These are phyloP conservation scores for Pichia occidentalis DNA, from an alignment of 805 yeast species.

Conservation along the genomic window DNA sequence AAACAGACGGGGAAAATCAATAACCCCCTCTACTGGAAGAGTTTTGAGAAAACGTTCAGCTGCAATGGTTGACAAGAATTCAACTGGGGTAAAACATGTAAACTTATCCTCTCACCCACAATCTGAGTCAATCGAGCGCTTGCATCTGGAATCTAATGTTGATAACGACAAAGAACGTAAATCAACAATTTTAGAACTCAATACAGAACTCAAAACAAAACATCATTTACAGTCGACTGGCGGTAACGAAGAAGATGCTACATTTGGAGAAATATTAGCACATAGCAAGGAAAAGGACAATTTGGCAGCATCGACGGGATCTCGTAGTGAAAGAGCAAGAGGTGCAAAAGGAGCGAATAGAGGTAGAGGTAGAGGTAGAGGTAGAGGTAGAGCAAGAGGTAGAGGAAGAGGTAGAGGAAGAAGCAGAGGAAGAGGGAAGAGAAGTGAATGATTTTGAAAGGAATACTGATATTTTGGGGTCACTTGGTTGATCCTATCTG, in stretches of 20 bases:
- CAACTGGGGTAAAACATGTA: too few relatives aligned
- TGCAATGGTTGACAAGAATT: slow-evolving; percentile 5
- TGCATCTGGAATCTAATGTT: too few relatives aligned
- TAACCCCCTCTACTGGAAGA: neutral
- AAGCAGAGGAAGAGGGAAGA: slow-evolving; percentile 5
- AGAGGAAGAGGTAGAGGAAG: slow-evolving; percentile 2
- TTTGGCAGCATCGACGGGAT: too few relatives aligned
- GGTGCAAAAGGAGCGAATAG: slow-evolving; percentile 1
- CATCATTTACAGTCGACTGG: neutral
- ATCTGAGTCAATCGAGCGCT: too few relatives aligned
- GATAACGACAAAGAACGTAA: too few relatives aligned
- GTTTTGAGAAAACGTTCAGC: slow-evolving; percentile 2
- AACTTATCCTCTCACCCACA: too few relatives aligned
- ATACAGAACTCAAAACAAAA: neutral
- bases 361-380: slow-evolving; percentile 7
- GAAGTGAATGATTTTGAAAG: neutral
- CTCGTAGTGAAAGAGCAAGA: too few relatives aligned
- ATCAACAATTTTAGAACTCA: neutral
- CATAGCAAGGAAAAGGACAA: too few relatives aligned
- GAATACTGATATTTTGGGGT: too few relatives aligned
- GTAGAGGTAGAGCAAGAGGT: slow-evolving; percentile 4
- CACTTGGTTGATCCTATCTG: too few relatives aligned
- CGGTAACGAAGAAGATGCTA: neutral
- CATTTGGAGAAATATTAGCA: slow-evolving; percentile 6
- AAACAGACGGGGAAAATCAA: neutral